phyloP scores from a whole-genome alignment of 2,329 filamentous ascomycete genomes.

The Neonectria coccinea region DNA sequence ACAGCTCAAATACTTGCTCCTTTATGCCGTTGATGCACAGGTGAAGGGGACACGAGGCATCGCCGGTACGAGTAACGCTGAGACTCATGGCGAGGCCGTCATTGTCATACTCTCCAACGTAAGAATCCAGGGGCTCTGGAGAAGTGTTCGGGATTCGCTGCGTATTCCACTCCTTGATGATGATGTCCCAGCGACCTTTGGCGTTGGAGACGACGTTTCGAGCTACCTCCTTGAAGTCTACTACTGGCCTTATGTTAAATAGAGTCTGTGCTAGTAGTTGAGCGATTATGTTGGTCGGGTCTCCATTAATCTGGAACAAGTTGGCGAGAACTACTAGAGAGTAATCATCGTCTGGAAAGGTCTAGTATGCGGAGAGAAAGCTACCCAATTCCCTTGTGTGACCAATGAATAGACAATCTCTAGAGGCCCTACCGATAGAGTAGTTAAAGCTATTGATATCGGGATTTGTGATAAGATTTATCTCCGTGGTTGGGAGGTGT shows the following conservation, averaged over 20 bases:
- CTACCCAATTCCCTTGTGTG: slow-evolving; percentile 14
- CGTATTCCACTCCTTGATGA: background rate
- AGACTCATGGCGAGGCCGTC: background rate
- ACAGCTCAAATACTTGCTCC: slow-evolving; percentile 3
- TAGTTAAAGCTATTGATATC: background rate
- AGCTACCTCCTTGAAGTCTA: slow-evolving; percentile 1
- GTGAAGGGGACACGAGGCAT: background rate
- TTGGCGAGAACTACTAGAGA: slow-evolving; percentile 19
- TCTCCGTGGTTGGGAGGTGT: slow-evolving; percentile 6
- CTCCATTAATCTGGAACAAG: slow-evolving; percentile 11
- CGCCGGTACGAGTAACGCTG: background rate
- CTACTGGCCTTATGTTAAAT: slow-evolving; percentile 9
- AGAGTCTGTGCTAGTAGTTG: slow-evolving; percentile 3
- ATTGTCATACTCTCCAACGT: slow-evolving; percentile 1
- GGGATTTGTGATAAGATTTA: slow-evolving; percentile 8
- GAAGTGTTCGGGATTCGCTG: background rate
- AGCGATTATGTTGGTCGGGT: slow-evolving; percentile 12
- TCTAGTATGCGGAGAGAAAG: slow-evolving; percentile 12
- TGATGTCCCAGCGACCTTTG: background rate
- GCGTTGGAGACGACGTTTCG: slow-evolving; percentile 2
- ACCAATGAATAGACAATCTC: background rate
- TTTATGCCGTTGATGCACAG: slow-evolving; percentile 5
- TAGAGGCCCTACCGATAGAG: slow-evolving; percentile 3
- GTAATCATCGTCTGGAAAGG: slow-evolving; percentile 17
- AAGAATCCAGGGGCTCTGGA: background rate